These are phyloP conservation scores for Kwoniella europaea DNA, from an alignment of 768 basidiomycete genomes.

Conservation along the genomic window DNA sequence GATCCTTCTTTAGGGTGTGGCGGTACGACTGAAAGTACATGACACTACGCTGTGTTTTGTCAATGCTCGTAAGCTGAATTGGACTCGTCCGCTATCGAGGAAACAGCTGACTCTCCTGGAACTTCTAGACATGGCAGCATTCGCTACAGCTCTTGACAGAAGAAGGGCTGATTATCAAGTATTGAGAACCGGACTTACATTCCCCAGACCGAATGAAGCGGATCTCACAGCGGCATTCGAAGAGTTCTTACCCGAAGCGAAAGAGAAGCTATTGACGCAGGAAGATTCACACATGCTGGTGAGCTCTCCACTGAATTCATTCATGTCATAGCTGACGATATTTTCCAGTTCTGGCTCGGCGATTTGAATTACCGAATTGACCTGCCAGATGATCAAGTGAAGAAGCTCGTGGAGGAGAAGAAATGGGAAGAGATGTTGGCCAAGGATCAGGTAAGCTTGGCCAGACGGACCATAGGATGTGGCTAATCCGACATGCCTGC, in stretches of 20 bases:
- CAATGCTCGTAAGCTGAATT: constrained; percentile 42
- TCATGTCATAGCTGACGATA: not conserved
- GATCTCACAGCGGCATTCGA: constrained; percentile 35
- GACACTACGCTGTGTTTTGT: constrained; percentile 49
- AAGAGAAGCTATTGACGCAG: constrained; percentile 21
- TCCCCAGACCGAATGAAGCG: constrained; percentile 28
- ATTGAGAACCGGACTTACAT: constrained; percentile 31
- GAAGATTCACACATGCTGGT: constrained; percentile 41
- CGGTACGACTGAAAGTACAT: constrained; percentile 44
- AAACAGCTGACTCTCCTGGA: not conserved
- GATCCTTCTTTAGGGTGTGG: constrained; percentile 37
- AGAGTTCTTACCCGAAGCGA: constrained; percentile 38
- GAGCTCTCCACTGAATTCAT: not conserved
- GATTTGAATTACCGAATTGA: constrained; percentile 56
- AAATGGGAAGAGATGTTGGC: constrained; percentile 41
- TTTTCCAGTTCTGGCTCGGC: constrained; percentile 50
- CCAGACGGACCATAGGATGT: not conserved
- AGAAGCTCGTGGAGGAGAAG: constrained; percentile 34
- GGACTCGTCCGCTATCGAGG: not conserved
- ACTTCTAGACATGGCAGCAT: constrained; percentile 47
- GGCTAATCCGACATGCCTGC: not conserved
- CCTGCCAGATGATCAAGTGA: constrained; percentile 36
- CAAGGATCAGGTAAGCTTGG: constrained; percentile 50
- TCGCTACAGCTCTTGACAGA: constrained; percentile 45
- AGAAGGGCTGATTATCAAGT: constrained; percentile 41